Conservation (phyloP, 257 asterid genomes). For the Nicotiana sylvestris region DNA sequence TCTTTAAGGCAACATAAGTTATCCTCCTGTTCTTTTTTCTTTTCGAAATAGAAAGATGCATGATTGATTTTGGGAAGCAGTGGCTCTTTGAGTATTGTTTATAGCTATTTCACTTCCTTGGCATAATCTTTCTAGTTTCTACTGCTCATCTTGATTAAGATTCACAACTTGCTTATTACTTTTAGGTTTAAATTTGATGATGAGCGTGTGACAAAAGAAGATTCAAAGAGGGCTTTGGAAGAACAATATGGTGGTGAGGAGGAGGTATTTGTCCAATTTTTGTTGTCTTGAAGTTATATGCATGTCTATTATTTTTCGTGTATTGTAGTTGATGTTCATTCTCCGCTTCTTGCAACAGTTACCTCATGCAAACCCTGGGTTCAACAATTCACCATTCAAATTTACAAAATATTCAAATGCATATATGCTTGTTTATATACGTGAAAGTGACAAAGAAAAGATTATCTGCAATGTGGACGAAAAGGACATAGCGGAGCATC, state of each 20-base stretch:
- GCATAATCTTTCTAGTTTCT: background rate
- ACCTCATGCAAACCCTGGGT: conserved; percentile 77
- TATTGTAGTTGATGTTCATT: background rate
- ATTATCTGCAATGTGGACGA: conserved; percentile 78
- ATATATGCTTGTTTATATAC: conserved; percentile 82
- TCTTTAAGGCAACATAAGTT: background rate
- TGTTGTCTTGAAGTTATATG: conserved; percentile 7
- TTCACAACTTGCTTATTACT: background rate
- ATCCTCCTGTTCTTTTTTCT: background rate
- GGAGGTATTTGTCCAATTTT: conserved; percentile 28
- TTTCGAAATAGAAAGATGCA: background rate
- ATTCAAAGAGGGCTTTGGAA: conserved; percentile 41
- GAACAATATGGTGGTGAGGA: conserved; percentile 56
- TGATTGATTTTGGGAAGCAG: background rate
- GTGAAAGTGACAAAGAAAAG: conserved; percentile 74
- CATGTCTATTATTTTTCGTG: background rate
- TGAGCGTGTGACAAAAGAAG: conserved; percentile 50
- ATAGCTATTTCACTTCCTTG: conserved; percentile 8
- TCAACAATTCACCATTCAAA: conserved; percentile 72
- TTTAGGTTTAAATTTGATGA: conserved; percentile 50
- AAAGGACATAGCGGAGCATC: conserved; percentile 81
- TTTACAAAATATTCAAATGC: conserved; percentile 81
- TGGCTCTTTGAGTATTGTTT: background rate
- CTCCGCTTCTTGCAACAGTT: conserved; percentile 35
- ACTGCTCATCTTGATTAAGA: conserved; percentile 1